Conservation (phyloP, 2,329 filamentous ascomycete genomes). For the Aspergillus sp. region DNA sequence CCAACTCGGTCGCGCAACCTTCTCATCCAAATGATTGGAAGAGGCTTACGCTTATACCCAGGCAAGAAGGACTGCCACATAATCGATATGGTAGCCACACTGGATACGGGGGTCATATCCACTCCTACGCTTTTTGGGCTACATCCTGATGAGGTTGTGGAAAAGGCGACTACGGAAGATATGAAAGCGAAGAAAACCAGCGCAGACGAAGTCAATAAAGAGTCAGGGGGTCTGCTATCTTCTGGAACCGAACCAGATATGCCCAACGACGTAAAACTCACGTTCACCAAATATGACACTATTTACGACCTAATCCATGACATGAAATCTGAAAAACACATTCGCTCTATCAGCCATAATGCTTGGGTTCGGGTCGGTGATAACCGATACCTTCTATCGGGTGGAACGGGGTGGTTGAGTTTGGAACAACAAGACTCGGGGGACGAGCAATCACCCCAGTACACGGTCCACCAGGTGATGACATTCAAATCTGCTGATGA, state of each 20-base stretch:
- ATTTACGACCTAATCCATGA: slow-evolving; percentile 90
- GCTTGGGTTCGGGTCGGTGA: slow-evolving; percentile 81
- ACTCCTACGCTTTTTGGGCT: slow-evolving; percentile 91
- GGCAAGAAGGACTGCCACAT: slow-evolving; percentile 88
- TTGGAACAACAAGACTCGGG: slow-evolving; percentile 39
- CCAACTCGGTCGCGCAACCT: slow-evolving; percentile 92
- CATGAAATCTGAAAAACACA: slow-evolving; percentile 73
- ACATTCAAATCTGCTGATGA: slow-evolving; percentile 27
- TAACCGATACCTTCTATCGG: slow-evolving; percentile 69
- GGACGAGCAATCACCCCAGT: slow-evolving; percentile 17
- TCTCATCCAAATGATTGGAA: slow-evolving; percentile 95
- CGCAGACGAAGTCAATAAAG: slow-evolving; percentile 37
- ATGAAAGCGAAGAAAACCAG: slow-evolving; percentile 52
- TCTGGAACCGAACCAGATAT: slow-evolving; percentile 20
- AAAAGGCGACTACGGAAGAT: slow-evolving; percentile 63
- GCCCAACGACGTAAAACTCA: slow-evolving; percentile 53
- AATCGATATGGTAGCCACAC: slow-evolving; percentile 89
- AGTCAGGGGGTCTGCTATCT: neutral
- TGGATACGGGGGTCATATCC: slow-evolving; percentile 82
- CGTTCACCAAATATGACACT: slow-evolving; percentile 87
- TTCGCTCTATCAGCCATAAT: slow-evolving; percentile 71
- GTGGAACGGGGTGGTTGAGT: slow-evolving; percentile 61
- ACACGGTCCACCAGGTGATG: slow-evolving; percentile 35
- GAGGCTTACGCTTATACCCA: slow-evolving; percentile 79
- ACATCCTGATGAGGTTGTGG: slow-evolving; percentile 75